These are phyloP conservation scores for Saccharomyces hybrid DNA, from an alignment of 1,139 yeast species.

Conservation along the genomic window DNA sequence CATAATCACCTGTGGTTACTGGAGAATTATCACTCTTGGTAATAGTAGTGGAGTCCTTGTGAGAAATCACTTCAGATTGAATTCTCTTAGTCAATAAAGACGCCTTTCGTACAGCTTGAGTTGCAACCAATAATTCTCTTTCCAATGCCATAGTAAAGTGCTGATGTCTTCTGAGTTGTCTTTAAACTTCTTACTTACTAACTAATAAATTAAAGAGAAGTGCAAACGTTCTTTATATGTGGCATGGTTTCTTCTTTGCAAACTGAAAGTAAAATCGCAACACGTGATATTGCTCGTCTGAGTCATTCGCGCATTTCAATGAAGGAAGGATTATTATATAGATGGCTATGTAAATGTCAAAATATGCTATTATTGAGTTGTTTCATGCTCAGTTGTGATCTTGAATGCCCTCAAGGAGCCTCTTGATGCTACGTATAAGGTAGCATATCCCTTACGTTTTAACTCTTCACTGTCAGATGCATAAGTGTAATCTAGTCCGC, in stretches of 20 bases:
- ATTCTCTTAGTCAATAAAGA: conserved; percentile 67
- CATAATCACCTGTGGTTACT: conserved; percentile 93
- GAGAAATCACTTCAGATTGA: conserved; percentile 54
- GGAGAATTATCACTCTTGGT: conserved; percentile 88
- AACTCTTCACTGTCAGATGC: conserved; percentile 10
- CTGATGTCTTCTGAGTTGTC: not conserved
- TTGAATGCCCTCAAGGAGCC: not conserved
- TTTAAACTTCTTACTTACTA: not conserved
- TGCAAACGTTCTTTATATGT: not conserved
- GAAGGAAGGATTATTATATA: not conserved
- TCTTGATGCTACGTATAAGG: conserved; percentile 9
- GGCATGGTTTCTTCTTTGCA: not conserved
- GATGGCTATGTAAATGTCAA: not conserved
- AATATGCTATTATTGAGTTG: not conserved
- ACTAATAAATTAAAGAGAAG: not conserved
- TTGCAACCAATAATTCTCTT: conserved; percentile 68
- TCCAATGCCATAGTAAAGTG: conserved; percentile 28
- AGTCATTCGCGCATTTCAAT: not conserved
- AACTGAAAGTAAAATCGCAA: not conserved
- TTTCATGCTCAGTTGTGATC: not conserved
- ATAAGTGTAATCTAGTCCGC: conserved; percentile 18
- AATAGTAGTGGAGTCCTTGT: conserved; percentile 52
- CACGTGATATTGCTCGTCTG: not conserved
- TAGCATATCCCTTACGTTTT: conserved; percentile 10
- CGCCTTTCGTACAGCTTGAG: conserved; percentile 86